These are phyloP conservation scores for Ophiostoma populinum DNA, from an alignment of 2,329 filamentous ascomycete genomes.

Conservation along the genomic window DNA sequence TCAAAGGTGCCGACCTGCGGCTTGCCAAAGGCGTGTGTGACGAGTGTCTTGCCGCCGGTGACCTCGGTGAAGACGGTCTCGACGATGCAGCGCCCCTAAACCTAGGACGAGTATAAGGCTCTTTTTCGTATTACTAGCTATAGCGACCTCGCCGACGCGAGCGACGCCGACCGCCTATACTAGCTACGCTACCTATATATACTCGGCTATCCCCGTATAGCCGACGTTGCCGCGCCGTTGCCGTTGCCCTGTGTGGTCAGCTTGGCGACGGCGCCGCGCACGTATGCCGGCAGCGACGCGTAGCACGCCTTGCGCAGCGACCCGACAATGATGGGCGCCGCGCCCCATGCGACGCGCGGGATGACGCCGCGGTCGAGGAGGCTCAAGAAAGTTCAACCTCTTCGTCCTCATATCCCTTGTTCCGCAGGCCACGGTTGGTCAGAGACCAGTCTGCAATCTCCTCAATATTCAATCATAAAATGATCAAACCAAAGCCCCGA, in stretches of 20 bases:
- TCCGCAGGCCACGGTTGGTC: too few species aligned
- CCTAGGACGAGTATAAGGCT: too few species aligned
- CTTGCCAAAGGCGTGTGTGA: conserved; percentile 84
- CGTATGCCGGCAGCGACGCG: conserved; percentile 54
- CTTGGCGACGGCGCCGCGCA: conserved; percentile 66
- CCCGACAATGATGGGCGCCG: conserved; percentile 68
- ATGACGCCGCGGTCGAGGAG: conserved; percentile 75
- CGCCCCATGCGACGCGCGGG: conserved; percentile 36
- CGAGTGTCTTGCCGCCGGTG: conserved; percentile 48
- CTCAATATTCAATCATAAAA: too few species aligned
- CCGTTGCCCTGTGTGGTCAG: conserved; percentile 22
- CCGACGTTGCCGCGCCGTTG: conserved; percentile 15
- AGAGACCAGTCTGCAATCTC: too few species aligned
- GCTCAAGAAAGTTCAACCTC: too few species aligned
- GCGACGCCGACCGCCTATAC: too few species aligned
- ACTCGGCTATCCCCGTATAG: too few species aligned
- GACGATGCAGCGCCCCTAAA: conserved; percentile 65
- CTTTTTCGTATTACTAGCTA: too few species aligned
- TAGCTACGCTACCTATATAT: too few species aligned
- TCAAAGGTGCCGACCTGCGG: conserved; percentile 84
- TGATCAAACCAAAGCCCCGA: too few species aligned
- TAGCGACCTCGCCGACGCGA: too few species aligned
- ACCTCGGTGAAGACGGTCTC: conserved; percentile 74
- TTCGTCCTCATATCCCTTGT: too few species aligned
- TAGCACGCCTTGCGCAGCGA: conserved; percentile 70